phyloP scores from a whole-genome alignment of 257 asterid genomes.

The Solanum chaucha region DNA sequence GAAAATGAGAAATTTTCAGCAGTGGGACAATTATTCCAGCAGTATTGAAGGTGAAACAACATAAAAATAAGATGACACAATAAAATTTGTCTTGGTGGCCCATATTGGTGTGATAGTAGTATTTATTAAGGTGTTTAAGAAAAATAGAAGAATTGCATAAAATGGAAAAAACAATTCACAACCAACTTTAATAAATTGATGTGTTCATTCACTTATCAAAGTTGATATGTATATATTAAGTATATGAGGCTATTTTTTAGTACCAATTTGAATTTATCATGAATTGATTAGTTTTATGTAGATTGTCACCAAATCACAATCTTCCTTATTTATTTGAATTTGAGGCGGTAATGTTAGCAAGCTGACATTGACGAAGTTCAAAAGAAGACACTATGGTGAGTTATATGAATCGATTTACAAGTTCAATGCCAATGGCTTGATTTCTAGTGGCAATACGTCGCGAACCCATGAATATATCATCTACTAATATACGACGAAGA shows the following conservation, averaged over 20 bases:
- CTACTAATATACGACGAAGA: too few relatives aligned
- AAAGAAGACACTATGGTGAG: background rate
- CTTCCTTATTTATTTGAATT: background rate
- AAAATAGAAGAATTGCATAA: background rate
- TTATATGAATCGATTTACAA: background rate
- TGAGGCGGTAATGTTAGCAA: background rate
- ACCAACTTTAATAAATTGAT: background rate
- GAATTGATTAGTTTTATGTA: background rate
- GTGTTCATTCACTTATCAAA: background rate
- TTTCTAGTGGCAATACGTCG: too few relatives aligned
- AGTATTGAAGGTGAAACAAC: background rate
- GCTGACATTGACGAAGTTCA: background rate
- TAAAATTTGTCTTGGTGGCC: background rate
- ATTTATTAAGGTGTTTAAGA: background rate
- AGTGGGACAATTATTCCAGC: background rate
- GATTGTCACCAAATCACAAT: background rate
- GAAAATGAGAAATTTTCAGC: background rate
- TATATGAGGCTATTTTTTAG: background rate
- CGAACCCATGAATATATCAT: too few relatives aligned
- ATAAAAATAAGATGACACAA: background rate
- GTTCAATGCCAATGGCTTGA: too few relatives aligned
- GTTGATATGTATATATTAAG: background rate
- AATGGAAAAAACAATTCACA: background rate
- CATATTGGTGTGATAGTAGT: background rate
- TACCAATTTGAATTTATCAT: background rate